phyloP scores from a whole-genome alignment of 805 yeast genomes.

The Candida piceae region DNA sequence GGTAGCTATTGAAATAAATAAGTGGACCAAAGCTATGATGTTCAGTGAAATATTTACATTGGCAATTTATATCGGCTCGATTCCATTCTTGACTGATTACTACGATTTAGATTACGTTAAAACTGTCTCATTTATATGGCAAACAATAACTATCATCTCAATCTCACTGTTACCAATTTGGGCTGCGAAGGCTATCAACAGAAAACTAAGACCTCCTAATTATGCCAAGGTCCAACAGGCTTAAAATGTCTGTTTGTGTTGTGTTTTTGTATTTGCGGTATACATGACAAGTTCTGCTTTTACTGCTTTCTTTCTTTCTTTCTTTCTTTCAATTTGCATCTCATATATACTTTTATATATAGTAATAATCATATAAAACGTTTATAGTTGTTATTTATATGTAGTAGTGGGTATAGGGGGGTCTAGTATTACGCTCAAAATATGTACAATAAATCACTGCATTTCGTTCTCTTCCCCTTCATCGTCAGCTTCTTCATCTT shows the following conservation, averaged over 20 bases:
- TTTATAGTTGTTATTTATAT: too few species aligned
- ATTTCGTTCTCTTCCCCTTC: slow-evolving; percentile 16
- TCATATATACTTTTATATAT: too few species aligned
- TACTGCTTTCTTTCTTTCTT: too few species aligned
- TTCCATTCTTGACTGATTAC: slow-evolving; percentile 86
- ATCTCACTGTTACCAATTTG: slow-evolving; percentile 85
- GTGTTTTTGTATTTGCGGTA: too few species aligned
- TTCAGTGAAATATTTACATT: slow-evolving; percentile 68
- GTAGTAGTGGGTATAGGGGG: too few species aligned
- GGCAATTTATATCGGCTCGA: slow-evolving; percentile 58
- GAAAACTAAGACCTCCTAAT: slow-evolving; percentile 85
- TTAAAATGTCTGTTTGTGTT: slow-evolving; percentile 14
- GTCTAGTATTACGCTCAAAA: too few species aligned
- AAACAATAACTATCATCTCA: slow-evolving; percentile 54
- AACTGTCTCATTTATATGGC: slow-evolving; percentile 63
- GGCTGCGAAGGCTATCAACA: slow-evolving; percentile 69
- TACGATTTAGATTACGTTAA: slow-evolving; percentile 65
- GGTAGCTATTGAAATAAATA: slow-evolving; percentile 89
- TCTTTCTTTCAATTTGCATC: too few species aligned
- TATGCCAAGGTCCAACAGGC: slow-evolving; percentile 94
- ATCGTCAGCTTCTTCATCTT: slow-evolving; percentile 30
- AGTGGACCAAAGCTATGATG: slow-evolving; percentile 83
- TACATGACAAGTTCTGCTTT: background rate
- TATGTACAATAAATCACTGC: too few species aligned
- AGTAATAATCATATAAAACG: too few species aligned